These are phyloP conservation scores for Neonectria neomacrospora DNA, from an alignment of 2,329 filamentous ascomycete genomes.

Conservation along the genomic window DNA sequence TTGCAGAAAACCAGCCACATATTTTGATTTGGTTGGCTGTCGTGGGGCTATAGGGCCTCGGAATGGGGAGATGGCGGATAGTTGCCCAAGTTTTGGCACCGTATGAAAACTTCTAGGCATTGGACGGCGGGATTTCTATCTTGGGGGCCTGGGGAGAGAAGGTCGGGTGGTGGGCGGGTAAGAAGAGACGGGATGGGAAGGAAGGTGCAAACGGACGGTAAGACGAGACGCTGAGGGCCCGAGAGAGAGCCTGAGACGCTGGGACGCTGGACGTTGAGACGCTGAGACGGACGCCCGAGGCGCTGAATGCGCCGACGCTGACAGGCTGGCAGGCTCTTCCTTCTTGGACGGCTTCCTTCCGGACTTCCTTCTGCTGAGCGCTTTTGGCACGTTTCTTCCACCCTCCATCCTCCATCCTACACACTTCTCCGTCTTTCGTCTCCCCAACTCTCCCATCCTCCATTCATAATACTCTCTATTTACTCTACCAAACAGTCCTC, in stretches of 20 bases:
- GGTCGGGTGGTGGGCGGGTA: conserved; percentile 5
- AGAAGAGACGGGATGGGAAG: background rate
- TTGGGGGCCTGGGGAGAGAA: background rate
- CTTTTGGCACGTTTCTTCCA: conserved; percentile 13
- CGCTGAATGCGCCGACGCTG: conserved; percentile 8
- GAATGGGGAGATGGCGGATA: background rate
- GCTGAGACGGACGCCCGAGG: background rate
- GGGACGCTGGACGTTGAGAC: background rate
- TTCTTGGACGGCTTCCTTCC: background rate
- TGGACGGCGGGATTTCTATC: background rate
- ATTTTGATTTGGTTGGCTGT: background rate
- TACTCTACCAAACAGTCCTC: background rate
- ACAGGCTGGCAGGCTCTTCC: conserved; percentile 9
- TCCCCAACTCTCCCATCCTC: conserved; percentile 1
- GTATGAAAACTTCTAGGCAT: conserved; percentile 6
- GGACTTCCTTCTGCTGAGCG: background rate
- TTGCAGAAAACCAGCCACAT: background rate
- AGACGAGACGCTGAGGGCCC: background rate
- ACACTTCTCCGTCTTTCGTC: conserved; percentile 20
- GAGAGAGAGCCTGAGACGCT: background rate
- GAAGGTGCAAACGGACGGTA: background rate
- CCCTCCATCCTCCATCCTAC: conserved; percentile 14
- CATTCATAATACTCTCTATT: background rate
- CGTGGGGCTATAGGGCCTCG: background rate
- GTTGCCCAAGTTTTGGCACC: background rate